phyloP scores from a whole-genome alignment of 2,329 filamentous ascomycete species.

The Colletotrichum sp. region DNA sequence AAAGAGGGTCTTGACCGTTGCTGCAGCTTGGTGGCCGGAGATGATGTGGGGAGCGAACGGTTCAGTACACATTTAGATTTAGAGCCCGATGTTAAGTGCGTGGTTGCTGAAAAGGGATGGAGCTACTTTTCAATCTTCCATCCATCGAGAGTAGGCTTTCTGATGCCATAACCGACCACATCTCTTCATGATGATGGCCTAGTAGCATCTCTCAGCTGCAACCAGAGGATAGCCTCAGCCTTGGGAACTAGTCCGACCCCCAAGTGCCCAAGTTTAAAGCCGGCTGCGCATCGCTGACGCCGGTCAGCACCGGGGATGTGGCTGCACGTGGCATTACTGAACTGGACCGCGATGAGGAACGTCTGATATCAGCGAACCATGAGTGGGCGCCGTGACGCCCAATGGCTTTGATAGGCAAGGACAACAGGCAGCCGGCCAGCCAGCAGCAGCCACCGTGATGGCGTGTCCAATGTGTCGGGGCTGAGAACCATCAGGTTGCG shows the following conservation, averaged over 20 bases:
- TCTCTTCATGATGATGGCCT: neutral
- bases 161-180: neutral
- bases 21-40: constrained; percentile 9
- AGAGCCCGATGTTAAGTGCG: neutral
- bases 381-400: neutral
- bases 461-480: neutral
- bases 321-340: neutral
- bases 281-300: constrained; percentile 3
- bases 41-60: constrained; percentile 15
- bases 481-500: neutral
- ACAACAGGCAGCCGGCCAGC: neutral
- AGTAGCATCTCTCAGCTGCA: neutral
- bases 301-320: neutral
- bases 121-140: neutral
- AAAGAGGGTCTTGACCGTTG: constrained; percentile 16
- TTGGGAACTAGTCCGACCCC: neutral
- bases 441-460: neutral
- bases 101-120: neutral
- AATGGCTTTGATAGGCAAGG: neutral
- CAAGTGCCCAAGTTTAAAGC: neutral
- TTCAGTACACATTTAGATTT: neutral
- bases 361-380: neutral
- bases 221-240: neutral
- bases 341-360: neutral
- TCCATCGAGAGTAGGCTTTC: neutral